Base-by-base conservation (phyloP, 75 land plant genomes). In the Pseudotsuga menziesii region DNA sequence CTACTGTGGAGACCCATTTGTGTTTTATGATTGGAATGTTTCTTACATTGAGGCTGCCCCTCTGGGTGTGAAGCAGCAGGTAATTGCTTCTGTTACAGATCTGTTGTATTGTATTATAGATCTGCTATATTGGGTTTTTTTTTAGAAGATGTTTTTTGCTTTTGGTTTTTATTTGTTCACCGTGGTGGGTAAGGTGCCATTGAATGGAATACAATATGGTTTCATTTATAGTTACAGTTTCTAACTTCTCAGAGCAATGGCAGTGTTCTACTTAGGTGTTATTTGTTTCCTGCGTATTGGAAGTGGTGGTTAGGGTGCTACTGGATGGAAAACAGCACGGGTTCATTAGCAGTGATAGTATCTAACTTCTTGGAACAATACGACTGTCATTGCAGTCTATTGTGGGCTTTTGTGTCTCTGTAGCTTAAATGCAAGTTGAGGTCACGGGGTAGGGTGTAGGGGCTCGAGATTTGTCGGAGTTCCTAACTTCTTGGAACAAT, bases 11-110 rank as follows among this genome's bases (percentile, higher is more conserved):
- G 93, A 91, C 77, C 91, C 88, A 3, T 75, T 52, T 22, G 64
- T 52, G 60, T 76, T 9, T 78, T 82, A 58, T 25, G 78, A 87
- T 29, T 89, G 91, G 83, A 82, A 84, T 54, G 93, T 91, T 56
- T 84, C 93, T 20, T 91, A 85, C 82, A 86, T 88, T 72, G 83
- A 80, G 17, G 84, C 78, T 61, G 81, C 91, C 67, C 93, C 93
- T 64, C 86, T 91, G 19, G 93, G 93, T 23, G 89, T 91, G 23
- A 83, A 82, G 14, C 93, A 91, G 55, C 89, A 85, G 88, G 93
- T 91, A n/a, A 39, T 35, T 12, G 39, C 16, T 25, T 35, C 26
- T 72, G 44, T 29, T 26, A 13, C 69, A 35, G 44, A 6, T 20
- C 44, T 74, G 3, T 19, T 69, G 3, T 44, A 36, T 69, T 69